Percentiles rank a stretch among this genome's conserved stretches.
phyloP scores from a whole-genome alignment of 148 eudicot genomes.

The Fagopyrum tataricum region DNA sequence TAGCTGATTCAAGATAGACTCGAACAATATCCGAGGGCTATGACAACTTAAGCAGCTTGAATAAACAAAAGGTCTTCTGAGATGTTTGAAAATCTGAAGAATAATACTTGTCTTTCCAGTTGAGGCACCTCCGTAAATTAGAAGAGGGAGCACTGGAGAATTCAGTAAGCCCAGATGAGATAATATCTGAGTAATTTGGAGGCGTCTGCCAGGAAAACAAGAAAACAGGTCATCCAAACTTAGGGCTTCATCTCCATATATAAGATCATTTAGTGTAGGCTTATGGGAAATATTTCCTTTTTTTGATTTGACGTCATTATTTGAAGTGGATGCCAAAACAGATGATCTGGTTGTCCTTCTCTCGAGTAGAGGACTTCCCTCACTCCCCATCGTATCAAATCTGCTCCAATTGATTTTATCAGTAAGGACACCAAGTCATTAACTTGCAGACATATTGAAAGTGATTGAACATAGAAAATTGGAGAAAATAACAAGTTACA shows the following conservation, averaged over 20 bases:
- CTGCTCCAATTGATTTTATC: not conserved
- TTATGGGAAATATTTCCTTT: constrained; percentile 26
- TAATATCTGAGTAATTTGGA: constrained; percentile 49
- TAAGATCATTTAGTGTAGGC: constrained; percentile 44
- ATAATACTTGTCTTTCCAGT: constrained; percentile 74
- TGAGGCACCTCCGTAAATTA: constrained; percentile 72
- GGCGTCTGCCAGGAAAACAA: constrained; percentile 58
- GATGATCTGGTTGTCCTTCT: constrained; percentile 73
- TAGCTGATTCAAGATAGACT: constrained; percentile 72
- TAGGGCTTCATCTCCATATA: constrained; percentile 29
- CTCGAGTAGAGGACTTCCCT: constrained; percentile 39
- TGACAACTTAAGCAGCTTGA: constrained; percentile 74
- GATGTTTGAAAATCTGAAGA: constrained; percentile 54
- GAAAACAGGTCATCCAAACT: constrained; percentile 48
- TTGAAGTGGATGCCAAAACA: constrained; percentile 26
- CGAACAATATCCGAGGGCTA: constrained; percentile 79
- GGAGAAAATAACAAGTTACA: not conserved
- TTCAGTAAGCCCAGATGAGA: constrained; percentile 62
- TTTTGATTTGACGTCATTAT: constrained; percentile 18
- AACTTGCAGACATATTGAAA: not conserved
- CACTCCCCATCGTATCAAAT: constrained; percentile 36
- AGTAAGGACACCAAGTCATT: not conserved
- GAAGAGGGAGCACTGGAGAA: constrained; percentile 67
- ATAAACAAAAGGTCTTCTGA: constrained; percentile 70
- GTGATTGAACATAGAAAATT: not conserved